phyloP scores from a whole-genome alignment of 352 stramenopile species.

The Phytopythium helicoides region DNA sequence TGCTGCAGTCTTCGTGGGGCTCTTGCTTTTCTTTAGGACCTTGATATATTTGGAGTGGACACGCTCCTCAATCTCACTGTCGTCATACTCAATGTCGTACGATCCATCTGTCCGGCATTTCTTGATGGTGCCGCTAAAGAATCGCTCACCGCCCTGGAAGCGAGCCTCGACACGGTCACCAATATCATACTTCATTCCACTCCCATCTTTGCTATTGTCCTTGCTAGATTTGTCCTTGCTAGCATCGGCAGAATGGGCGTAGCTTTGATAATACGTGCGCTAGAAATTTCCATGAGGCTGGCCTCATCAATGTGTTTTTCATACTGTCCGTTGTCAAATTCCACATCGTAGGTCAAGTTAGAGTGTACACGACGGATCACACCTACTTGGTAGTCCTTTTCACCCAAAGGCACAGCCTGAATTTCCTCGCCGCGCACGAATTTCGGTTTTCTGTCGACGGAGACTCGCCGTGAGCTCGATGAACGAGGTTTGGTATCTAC shows the following conservation, averaged over 20 bases:
- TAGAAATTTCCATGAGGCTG: slow-evolving; percentile 38
- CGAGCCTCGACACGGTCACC: slow-evolving; percentile 50
- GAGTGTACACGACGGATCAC: slow-evolving; percentile 46
- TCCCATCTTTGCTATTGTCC: slow-evolving; percentile 15
- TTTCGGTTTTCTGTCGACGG: slow-evolving; percentile 20
- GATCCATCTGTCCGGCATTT: slow-evolving; percentile 28
- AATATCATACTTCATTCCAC: slow-evolving; percentile 20
- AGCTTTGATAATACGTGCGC: slow-evolving; percentile 29
- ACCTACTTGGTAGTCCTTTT: slow-evolving; percentile 45
- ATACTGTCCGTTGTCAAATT: slow-evolving; percentile 56
- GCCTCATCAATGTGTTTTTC: slow-evolving; percentile 57
- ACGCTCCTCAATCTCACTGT: slow-evolving; percentile 59
- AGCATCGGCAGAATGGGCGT: slow-evolving; percentile 12
- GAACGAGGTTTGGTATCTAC: slow-evolving; percentile 26
- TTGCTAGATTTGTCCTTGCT: slow-evolving; percentile 6
- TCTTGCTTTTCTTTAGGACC: slow-evolving; percentile 26
- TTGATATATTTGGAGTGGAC: slow-evolving; percentile 50
- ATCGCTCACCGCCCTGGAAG: slow-evolving; percentile 35
- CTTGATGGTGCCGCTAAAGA: slow-evolving; percentile 43
- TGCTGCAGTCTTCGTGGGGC: slow-evolving; percentile 20
- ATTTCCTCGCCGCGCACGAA: slow-evolving; percentile 63
- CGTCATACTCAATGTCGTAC: slow-evolving; percentile 56
- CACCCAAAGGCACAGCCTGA: slow-evolving; percentile 50
- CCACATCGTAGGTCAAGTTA: slow-evolving; percentile 62
- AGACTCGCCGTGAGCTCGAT: slow-evolving; percentile 14